These are phyloP conservation scores for Nothopassalora personata DNA, from an alignment of 2,329 filamentous ascomycete genomes.

Conservation along the genomic window DNA sequence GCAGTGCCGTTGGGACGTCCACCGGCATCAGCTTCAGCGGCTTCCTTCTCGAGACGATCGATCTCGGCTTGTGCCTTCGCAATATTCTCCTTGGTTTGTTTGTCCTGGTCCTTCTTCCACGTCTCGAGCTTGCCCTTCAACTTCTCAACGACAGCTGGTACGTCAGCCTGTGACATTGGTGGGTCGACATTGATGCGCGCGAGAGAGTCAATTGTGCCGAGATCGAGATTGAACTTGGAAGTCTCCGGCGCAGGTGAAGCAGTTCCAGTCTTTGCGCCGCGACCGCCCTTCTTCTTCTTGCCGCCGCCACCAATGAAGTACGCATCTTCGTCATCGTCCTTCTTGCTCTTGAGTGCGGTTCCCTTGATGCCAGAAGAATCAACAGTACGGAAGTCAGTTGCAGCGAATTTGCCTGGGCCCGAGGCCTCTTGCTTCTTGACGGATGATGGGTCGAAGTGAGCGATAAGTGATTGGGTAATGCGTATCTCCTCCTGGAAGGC, in stretches of 20 bases:
- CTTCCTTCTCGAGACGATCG: conserved; percentile 71
- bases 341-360: conserved; percentile 76
- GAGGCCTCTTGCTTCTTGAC: conserved; percentile 58
- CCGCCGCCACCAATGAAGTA: conserved; percentile 66
- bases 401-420: conserved; percentile 65
- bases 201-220: conserved; percentile 88
- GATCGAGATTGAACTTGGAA: conserved; percentile 76
- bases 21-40: conserved; percentile 58
- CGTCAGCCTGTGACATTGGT: conserved; percentile 77
- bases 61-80: conserved; percentile 96
- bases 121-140: conserved; percentile 83
- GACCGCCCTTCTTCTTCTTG: conserved; percentile 79
- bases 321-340: conserved; percentile 74
- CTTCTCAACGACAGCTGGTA: conserved; percentile 76
- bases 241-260: conserved; percentile 44
- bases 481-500: conserved; percentile 92
- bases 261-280: conserved; percentile 57
- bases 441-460: conserved; percentile 78
- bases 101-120: conserved; percentile 87
- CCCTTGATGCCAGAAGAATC: conserved; percentile 83
- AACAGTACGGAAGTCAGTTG: conserved; percentile 74
- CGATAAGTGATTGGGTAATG: conserved; percentile 78
- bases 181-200: conserved; percentile 78
- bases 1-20: conserved; percentile 45
- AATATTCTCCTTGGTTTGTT: conserved; percentile 93